phyloP scores from a whole-genome alignment of 2,329 filamentous ascomycete species.

The Fusarium sp. region DNA sequence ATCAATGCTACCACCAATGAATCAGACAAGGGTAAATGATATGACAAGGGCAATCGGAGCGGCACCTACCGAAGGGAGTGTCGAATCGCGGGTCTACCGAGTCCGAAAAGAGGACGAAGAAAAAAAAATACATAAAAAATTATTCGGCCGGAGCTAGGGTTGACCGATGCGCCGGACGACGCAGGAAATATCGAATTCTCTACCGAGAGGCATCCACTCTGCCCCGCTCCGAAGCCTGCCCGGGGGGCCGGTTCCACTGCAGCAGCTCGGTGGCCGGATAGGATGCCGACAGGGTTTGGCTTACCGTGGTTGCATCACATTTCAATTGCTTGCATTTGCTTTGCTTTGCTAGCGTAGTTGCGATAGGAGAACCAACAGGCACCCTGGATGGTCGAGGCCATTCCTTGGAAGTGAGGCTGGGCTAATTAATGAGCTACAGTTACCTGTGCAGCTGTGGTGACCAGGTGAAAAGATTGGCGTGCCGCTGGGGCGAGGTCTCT shows the following conservation, averaged over 20 bases:
- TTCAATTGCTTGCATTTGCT: constrained; percentile 7
- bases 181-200: constrained; percentile 20
- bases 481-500: not conserved
- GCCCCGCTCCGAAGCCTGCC: constrained; percentile 19
- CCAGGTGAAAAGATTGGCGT: not conserved
- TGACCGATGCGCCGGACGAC: not conserved
- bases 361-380: not conserved
- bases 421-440: not conserved
- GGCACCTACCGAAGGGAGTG: not conserved
- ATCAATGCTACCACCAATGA: not conserved
- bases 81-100: constrained; percentile 8
- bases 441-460: no score
- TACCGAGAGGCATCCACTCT: constrained; percentile 11
- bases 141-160: constrained; percentile 9
- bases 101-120: not conserved
- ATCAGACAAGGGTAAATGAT: constrained; percentile 15
- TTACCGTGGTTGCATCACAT: not conserved
- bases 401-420: not conserved
- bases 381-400: not conserved
- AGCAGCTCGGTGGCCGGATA: not conserved
- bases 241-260: not conserved
- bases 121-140: not conserved
- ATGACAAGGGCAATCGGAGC: not conserved
- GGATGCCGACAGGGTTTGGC: constrained; percentile 1
- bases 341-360: not conserved